These are phyloP conservation scores for Calophaca sinica DNA, from an alignment of 306 rosid genomes.

Conservation along the genomic window DNA sequence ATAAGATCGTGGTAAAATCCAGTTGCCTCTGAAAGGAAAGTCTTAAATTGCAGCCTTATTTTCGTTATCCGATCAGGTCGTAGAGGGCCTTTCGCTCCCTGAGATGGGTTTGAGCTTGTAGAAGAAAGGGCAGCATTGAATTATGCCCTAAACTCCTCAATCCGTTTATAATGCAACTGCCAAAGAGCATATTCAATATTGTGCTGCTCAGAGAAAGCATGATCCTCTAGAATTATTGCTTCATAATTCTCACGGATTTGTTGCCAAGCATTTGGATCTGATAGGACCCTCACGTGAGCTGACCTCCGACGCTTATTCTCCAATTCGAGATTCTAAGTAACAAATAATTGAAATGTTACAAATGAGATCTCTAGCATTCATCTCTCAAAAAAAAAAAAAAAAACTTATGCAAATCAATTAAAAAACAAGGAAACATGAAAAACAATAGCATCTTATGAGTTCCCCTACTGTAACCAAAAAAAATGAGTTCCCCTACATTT, in stretches of 20 bases:
- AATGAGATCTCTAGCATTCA: neutral
- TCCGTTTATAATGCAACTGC: conserved; percentile 94
- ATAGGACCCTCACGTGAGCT: conserved; percentile 85
- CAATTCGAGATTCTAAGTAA: conserved; percentile 72
- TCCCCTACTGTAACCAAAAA: no score
- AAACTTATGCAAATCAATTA: neutral
- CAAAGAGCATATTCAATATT: conserved; percentile 83
- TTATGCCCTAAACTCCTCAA: conserved; percentile 88
- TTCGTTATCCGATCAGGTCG: conserved; percentile 81
- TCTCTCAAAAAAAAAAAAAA: neutral
- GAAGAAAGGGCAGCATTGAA: conserved; percentile 67
- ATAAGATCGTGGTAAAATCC: conserved; percentile 96
- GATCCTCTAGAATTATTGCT: conserved; percentile 90
- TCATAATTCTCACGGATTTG: conserved; percentile 94
- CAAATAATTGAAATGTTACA: conserved; percentile 27
- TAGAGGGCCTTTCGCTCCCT: conserved; percentile 64
- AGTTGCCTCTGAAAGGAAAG: conserved; percentile 92
- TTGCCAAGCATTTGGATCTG: conserved; percentile 96
- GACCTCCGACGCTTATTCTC: conserved; percentile 81
- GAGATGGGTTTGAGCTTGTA: conserved; percentile 70
- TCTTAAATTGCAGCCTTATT: conserved; percentile 86
- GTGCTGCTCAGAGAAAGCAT: conserved; percentile 82
- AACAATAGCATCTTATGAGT: conserved; percentile 16
- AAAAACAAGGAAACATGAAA: neutral
- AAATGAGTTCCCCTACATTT: neutral